Evolutionary conservation across 257 asterid species (phyloP), one percentile per base, ranked within the genome.

Genomic region (Dorcoceras hygrometricum): DNA sequence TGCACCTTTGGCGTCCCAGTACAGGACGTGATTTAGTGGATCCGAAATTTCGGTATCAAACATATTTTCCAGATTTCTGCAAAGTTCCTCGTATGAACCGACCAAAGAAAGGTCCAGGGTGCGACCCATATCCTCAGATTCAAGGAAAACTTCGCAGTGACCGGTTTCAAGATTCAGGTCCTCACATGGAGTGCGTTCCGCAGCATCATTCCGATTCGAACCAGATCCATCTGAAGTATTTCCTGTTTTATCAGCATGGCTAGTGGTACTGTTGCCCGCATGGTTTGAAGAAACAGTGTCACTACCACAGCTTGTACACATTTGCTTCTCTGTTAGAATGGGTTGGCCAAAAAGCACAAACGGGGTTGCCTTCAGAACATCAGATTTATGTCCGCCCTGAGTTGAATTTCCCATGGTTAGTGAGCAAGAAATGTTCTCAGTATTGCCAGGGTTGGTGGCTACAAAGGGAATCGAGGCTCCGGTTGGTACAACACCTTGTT

Each of bases 61-160:
- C 93, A 89, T 80, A 61, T 63, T 73, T 28, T 82, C 84, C 77
- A 93, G 67, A 71, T 86, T 89, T 50, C 48, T 23, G 69, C 75
- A 69, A 71, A 92, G 68, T 39, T 92, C 87, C 20, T 87, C 95
- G 27, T 82, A 91, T n/a, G 98, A 89, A 54, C 73, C 74, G 6
- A 87, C 69, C 75, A 71, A 61, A 22, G 90, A 82, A 59, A 91
- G 95, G 68, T 91, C 95, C 12, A 91, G 69, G 63, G 43, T 34
- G 64, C n/a, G 65, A 34, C 18, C 57, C 65, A 4, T 55, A 56
- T 11, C 70, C 59, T 8, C 95, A 0, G 94, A 85, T 66, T 89
- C 95, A 88, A 91, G 73, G 73, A 87, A 91, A 46, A 84, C 95
- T 77, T 91, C 86, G 77, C 96, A 91, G 58, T 87, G 92, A 62